A percentile compares a stretch with the other conserved stretches of the same genome.
Conservation (phyloP, 73 alveolate species). For the Paramecium biaurelia region DNA sequence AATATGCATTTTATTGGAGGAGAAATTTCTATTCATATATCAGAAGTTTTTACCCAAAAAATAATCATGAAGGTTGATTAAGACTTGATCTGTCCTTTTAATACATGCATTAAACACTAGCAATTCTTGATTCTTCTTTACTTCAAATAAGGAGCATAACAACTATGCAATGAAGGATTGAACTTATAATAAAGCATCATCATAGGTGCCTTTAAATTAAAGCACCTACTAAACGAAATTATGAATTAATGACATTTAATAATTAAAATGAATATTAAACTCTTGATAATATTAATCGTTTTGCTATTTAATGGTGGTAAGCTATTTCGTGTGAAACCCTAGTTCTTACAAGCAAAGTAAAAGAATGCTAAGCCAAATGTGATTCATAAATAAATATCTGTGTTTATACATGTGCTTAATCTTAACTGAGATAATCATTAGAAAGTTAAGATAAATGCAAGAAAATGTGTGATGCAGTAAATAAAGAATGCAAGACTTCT, state of each 20-base stretch:
- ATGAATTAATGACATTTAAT: background rate
- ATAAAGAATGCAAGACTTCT: background rate
- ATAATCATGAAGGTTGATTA: background rate
- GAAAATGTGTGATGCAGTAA: background rate
- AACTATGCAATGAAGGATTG: background rate
- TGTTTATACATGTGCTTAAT: background rate
- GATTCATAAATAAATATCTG: background rate
- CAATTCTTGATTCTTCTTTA: background rate
- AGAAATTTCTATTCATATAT: background rate
- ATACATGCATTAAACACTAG: background rate
- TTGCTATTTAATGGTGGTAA: background rate
- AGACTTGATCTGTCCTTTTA: background rate
- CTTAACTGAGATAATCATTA: background rate
- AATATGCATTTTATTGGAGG: background rate
- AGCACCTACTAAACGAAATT: background rate
- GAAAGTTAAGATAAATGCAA: background rate
- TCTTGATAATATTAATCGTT: background rate
- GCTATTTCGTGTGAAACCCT: background rate
- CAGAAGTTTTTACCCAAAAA: background rate
- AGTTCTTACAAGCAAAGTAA: background rate
- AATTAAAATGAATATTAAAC: slow-evolving; percentile 14
- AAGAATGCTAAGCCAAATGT: slow-evolving; percentile 24
- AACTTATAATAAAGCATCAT: background rate
- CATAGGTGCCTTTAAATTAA: background rate
- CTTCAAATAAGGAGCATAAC: background rate